Conservation (phyloP, 2,329 filamentous ascomycete species). For the Ceratocystis cubensis region DNA sequence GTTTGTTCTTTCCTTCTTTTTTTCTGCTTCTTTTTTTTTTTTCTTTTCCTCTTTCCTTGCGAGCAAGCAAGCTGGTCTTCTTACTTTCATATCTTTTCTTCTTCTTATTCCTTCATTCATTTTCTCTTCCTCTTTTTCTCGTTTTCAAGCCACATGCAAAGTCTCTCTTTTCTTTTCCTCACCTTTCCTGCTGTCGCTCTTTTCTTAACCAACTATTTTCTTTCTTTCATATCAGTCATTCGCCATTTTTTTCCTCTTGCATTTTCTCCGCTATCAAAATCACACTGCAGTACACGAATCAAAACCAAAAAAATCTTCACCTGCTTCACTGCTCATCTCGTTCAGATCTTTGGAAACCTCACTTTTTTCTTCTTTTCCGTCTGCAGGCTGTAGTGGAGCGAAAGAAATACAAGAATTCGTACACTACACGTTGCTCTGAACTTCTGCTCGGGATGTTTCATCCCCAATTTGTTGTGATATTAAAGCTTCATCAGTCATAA, state of each 20-base stretch:
- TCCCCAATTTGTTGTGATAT: constrained; percentile 5
- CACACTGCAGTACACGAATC: not conserved
- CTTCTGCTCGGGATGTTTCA: not conserved
- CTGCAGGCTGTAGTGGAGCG: not conserved
- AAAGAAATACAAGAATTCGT: not conserved
- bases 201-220: not conserved
- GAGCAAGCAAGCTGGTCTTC: constrained; percentile 9
- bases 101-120: not conserved
- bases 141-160: not conserved
- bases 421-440: not conserved
- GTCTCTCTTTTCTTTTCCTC: not conserved
- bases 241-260: not conserved
- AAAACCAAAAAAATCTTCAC: not conserved
- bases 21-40: not conserved
- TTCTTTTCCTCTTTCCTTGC: not conserved
- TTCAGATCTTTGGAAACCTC: not conserved
- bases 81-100: not conserved
- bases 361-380: not conserved
- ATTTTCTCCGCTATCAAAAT: not conserved
- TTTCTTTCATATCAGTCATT: not conserved
- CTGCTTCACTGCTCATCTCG: not conserved
- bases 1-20: constrained; percentile 1
- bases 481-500: not conserved
- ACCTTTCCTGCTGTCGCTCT: not conserved
- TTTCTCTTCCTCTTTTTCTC: not conserved